phyloP scores from a whole-genome alignment of 176 grass and related monocot genomes.

The Stipa capillata region DNA sequence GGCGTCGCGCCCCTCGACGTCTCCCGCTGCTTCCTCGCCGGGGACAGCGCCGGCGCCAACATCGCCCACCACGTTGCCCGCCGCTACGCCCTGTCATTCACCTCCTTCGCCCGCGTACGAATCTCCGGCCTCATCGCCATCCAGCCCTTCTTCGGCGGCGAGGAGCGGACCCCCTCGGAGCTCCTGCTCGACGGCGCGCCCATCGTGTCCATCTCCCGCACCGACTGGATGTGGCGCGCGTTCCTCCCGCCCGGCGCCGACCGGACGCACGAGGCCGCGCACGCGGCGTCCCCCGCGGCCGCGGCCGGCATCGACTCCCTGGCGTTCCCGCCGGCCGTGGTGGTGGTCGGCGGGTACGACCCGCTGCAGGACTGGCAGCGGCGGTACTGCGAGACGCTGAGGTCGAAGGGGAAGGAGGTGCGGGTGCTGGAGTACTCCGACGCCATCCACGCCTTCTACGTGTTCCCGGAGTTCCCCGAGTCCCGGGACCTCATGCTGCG shows the following conservation, averaged over 20 bases:
- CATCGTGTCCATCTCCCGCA: slow-evolving; percentile 36
- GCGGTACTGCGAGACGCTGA: slow-evolving; percentile 36
- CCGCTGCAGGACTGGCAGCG: slow-evolving; percentile 59
- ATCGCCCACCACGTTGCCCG: slow-evolving; percentile 59
- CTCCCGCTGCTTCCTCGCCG: slow-evolving; percentile 60
- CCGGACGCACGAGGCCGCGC: slow-evolving; percentile 40
- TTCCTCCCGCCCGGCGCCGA: slow-evolving; percentile 56
- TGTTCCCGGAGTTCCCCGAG: slow-evolving; percentile 37
- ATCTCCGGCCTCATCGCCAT: slow-evolving; percentile 42
- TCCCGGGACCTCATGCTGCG: slow-evolving; percentile 23
- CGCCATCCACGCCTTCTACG: slow-evolving; percentile 60
- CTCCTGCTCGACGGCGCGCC: slow-evolving; percentile 37
- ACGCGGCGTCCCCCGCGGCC: background rate
- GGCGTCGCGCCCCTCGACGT: background rate
- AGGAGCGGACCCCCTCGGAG: slow-evolving; percentile 54
- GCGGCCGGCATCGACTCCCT: background rate
- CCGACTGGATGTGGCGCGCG: slow-evolving; percentile 66
- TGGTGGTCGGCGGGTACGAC: slow-evolving; percentile 51
- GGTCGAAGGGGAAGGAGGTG: slow-evolving; percentile 15
- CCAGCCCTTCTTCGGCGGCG: slow-evolving; percentile 70
- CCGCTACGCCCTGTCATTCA: slow-evolving; percentile 33
- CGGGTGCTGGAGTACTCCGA: slow-evolving; percentile 48
- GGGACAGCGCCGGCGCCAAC: slow-evolving; percentile 81
- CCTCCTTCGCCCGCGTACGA: too few species aligned
- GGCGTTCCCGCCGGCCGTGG: slow-evolving; percentile 37